phyloP scores from a whole-genome alignment of 495 filamentous ascomycete genomes.

The Neurospora sp. region DNA sequence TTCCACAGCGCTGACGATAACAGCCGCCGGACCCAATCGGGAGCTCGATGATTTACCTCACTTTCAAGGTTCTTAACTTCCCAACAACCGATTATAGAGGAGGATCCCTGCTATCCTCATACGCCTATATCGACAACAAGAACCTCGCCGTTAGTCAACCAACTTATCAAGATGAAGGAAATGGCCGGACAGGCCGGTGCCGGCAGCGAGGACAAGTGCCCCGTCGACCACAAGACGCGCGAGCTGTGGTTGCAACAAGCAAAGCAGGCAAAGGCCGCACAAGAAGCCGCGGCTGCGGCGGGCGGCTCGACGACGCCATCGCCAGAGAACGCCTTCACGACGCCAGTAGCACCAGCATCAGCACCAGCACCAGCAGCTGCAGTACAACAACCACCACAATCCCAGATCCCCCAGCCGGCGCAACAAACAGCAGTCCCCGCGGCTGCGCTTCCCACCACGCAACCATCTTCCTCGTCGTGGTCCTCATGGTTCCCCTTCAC shows the following conservation, averaged over 20 bases:
- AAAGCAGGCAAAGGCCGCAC: constrained; percentile 10
- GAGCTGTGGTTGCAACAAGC: constrained; percentile 62
- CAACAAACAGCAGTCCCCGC: constrained; percentile 1
- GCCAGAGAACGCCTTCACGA: constrained; percentile 12
- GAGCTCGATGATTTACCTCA: background rate
- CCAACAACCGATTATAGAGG: background rate
- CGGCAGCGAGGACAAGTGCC: constrained; percentile 46
- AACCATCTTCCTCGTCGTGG: constrained; percentile 11
- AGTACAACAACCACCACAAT: background rate
- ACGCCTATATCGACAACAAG: constrained; percentile 3
- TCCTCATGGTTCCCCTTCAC: constrained; percentile 20
- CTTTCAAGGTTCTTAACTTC: background rate
- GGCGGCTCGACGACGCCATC: background rate
- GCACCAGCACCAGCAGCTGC: background rate
- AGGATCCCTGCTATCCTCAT: background rate
- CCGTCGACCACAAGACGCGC: constrained; percentile 80
- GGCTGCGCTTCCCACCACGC: background rate
- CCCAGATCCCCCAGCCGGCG: background rate
- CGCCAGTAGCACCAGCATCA: background rate
- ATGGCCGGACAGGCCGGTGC: background rate
- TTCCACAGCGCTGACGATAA: background rate
- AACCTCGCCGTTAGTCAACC: background rate
- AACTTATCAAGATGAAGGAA: constrained; percentile 3
- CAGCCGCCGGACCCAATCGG: background rate
- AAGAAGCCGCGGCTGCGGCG: background rate